Conservation (phyloP, 495 filamentous ascomycete genomes). For the Neurospora sublineolata region DNA sequence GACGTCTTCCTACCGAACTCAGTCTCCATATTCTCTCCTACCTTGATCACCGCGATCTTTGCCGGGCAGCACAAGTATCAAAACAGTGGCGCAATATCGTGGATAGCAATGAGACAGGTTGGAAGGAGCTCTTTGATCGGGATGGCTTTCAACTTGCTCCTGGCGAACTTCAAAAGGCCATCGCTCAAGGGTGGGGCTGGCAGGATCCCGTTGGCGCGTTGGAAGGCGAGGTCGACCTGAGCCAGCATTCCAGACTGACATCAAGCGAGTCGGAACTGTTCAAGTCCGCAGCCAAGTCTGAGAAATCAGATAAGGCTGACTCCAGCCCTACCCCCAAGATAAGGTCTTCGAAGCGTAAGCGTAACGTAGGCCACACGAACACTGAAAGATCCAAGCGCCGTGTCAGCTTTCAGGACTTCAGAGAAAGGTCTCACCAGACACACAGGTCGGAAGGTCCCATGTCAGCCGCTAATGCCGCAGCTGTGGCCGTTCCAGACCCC, state of each 20-base stretch:
- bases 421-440: constrained; percentile 23
- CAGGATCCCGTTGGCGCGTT: constrained; percentile 69
- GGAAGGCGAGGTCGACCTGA: constrained; percentile 72
- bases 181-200: constrained; percentile 98
- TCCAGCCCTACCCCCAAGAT: constrained; percentile 11
- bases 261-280: constrained; percentile 39
- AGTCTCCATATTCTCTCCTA: constrained; percentile 79
- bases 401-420: constrained; percentile 30
- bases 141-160: constrained; percentile 70
- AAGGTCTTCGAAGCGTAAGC: constrained; percentile 31
- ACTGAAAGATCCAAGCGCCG: constrained; percentile 44
- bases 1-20: constrained; percentile 72
- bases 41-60: constrained; percentile 78
- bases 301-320: constrained; percentile 11
- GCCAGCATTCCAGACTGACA: constrained; percentile 33
- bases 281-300: constrained; percentile 24
- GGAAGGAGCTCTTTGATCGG: constrained; percentile 83
- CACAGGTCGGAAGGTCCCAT: constrained; percentile 66
- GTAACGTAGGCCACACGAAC: constrained; percentile 25
- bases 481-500: constrained; percentile 69
- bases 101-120: constrained; percentile 85
- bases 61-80: constrained; percentile 84
- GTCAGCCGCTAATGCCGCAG: constrained; percentile 73
- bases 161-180: constrained; percentile 75
- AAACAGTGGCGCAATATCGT: constrained; percentile 85